Percentiles rank a stretch among this genome's conserved stretches.
These are phyloP conservation scores for Populus hybrid DNA, from an alignment of 441 rosid species.

Conservation along the genomic window DNA sequence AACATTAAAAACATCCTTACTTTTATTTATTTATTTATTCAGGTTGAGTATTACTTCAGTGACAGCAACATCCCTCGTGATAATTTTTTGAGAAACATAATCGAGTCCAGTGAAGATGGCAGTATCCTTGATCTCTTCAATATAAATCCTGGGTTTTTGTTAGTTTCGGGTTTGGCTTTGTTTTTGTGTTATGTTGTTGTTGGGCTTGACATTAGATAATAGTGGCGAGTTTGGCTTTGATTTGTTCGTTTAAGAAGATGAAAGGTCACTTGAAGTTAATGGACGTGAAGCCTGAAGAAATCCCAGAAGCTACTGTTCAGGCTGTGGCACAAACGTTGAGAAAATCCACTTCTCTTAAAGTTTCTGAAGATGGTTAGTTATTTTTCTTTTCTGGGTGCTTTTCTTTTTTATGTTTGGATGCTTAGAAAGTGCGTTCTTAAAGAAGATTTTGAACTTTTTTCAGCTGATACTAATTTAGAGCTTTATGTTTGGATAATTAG, in stretches of 20 bases:
- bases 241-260: constrained; percentile 90
- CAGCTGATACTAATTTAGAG: too few relatives aligned
- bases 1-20: background rate
- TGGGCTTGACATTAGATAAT: constrained; percentile 28
- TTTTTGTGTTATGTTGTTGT: constrained; percentile 14
- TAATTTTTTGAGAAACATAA: constrained; percentile 53
- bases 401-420: background rate
- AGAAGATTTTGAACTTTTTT: too few relatives aligned
- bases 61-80: constrained; percentile 87
- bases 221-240: constrained; percentile 87
- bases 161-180: background rate
- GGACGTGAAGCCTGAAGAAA: constrained; percentile 59
- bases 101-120: constrained; percentile 63
- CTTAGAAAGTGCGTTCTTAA: too few relatives aligned
- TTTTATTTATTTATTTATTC: constrained; percentile 3
- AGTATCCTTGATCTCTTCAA: constrained; percentile 43
- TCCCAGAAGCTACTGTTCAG: constrained; percentile 65
- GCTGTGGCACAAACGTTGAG: constrained; percentile 83
- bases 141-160: background rate
- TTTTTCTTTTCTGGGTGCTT: background rate
- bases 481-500: background rate
- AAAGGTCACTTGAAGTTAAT: constrained; percentile 60
- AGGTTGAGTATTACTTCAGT: constrained; percentile 93
- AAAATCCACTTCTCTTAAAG: constrained; percentile 60
- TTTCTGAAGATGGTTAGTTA: constrained; percentile 81